Evolutionary conservation across 192 early-diverging fungal genomes (phyloP).

Genomic region (Jimgerdemannia lactiflua): DNA sequence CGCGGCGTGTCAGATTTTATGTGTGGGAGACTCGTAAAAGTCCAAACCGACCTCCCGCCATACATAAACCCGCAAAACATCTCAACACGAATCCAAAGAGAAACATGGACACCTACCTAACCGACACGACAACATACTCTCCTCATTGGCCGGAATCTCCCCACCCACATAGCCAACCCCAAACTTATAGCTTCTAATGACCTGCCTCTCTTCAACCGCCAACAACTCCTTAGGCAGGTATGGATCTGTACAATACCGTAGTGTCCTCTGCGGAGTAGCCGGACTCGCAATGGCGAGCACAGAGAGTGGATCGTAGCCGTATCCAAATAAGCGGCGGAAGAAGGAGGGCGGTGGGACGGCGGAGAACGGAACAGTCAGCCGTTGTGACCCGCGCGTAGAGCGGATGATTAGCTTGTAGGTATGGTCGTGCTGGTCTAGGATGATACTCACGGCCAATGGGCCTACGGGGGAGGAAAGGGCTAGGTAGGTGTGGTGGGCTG

Average conservation of each 20-base stretch:
- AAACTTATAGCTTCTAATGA: slow-evolving; percentile 71
- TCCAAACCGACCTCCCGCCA: no score
- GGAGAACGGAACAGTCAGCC: slow-evolving; percentile 1
- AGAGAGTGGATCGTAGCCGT: slow-evolving; percentile 14
- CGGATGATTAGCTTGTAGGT: slow-evolving; percentile 1
- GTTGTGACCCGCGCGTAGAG: not conserved
- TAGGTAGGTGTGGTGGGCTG: slow-evolving; percentile 6
- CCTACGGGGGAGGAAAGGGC: slow-evolving; percentile 20
- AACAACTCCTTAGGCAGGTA: slow-evolving; percentile 55
- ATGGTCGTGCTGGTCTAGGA: not conserved
- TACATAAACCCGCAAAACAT: no score
- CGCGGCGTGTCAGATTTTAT: no score
- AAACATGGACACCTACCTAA: slow-evolving; percentile 27
- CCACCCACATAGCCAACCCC: slow-evolving; percentile 51
- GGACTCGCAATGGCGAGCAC: slow-evolving; percentile 46
- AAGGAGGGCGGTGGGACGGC: not conserved
- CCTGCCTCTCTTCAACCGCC: slow-evolving; percentile 66
- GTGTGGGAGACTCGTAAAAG: no score
- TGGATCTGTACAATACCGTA: slow-evolving; percentile 50
- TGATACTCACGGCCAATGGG: not conserved
- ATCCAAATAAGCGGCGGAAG: not conserved
- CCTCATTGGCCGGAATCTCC: slow-evolving; percentile 45
- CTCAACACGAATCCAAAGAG: no score
- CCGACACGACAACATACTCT: slow-evolving; percentile 46
- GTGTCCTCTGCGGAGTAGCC: slow-evolving; percentile 39